Base-by-base conservation (phyloP, 371 early-diverging fungal genomes). In the Mucor plumbeus region DNA sequence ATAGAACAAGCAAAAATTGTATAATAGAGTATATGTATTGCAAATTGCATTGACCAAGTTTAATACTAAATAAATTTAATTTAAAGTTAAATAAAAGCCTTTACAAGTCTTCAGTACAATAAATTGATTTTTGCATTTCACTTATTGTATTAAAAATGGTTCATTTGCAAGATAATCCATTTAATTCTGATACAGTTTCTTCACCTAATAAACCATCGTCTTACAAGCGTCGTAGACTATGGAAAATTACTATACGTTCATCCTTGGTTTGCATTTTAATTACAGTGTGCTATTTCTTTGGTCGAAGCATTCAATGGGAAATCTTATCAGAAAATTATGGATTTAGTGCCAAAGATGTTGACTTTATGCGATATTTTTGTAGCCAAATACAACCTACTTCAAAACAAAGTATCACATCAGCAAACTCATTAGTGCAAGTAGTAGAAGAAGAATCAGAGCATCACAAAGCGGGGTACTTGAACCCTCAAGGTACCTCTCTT, bases 341-440 rank as follows among this genome's bases (percentile, higher is more conserved):
- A n/a, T 63, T 54, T 40, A 38, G 53, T 62, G 15, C 70, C 11
- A 70, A 55, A 58, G 70, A 70, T 17, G 59, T 57, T 8, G 56
- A 65, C n/a, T 41, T 65, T 21, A 21, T 55, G 39, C 65, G 57
- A 17, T 65, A 70, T 31, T 58, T 65, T 43, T 65, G 70, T 40
- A 70, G 17, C 41, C 65, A 64, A 15, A 56, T 59, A 40, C 60
- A 59, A 10, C 21, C 34, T 21, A 35, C 47, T 31, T 8, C 31
- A 36, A 61, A 36, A 35, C 56, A 35, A 15, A 26, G 17, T 14
- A 4, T 36, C 56, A 1, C 55, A 34, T 14, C 55, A 55, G 55
- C 35, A 33, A 50, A 50, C 17, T 8, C 26, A 14, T 13, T 53
- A 31, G 31, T 13, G 53, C 53, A 31, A 41, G 11, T 41, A 41